These are phyloP conservation scores for Neurospora sp. DNA, from an alignment of 2,329 filamentous ascomycete genomes.

Conservation along the genomic window DNA sequence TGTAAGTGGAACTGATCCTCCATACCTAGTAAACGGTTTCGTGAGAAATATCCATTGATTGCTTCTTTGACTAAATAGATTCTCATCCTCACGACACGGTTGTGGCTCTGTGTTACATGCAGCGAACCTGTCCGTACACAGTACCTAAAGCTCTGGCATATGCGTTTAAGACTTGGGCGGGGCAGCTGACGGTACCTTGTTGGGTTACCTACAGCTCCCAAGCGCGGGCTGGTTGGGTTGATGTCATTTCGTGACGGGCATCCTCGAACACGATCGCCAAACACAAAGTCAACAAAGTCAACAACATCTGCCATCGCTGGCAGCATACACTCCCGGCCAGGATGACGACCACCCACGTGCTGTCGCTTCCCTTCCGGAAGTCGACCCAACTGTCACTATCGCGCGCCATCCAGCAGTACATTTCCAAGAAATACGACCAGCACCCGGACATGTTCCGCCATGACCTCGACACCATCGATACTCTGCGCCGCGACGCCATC, in stretches of 20 bases:
- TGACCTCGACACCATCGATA: conserved; percentile 76
- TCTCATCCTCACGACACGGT: background rate
- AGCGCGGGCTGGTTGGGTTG: background rate
- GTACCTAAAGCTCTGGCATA: background rate
- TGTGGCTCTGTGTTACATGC: background rate
- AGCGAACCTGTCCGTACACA: background rate
- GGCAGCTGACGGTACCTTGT: background rate
- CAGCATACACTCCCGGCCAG: background rate
- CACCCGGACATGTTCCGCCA: conserved; percentile 93
- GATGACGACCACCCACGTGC: conserved; percentile 40
- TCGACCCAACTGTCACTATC: conserved; percentile 71
- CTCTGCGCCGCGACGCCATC: conserved; percentile 73
- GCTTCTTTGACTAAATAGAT: background rate
- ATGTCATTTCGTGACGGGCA: conserved; percentile 8
- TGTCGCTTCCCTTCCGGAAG: conserved; percentile 80
- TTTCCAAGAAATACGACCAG: conserved; percentile 96
- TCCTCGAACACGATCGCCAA: conserved; percentile 1
- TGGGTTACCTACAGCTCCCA: background rate
- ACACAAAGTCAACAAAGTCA: conserved; percentile 8
- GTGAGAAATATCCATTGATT: background rate
- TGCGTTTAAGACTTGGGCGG: background rate
- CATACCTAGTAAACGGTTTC: background rate
- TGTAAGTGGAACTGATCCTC: background rate
- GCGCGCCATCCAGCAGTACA: conserved; percentile 82
- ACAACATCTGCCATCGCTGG: background rate